Base-by-base conservation (phyloP, 2,329 filamentous ascomycete species). In the Delphinella strobiligena region DNA sequence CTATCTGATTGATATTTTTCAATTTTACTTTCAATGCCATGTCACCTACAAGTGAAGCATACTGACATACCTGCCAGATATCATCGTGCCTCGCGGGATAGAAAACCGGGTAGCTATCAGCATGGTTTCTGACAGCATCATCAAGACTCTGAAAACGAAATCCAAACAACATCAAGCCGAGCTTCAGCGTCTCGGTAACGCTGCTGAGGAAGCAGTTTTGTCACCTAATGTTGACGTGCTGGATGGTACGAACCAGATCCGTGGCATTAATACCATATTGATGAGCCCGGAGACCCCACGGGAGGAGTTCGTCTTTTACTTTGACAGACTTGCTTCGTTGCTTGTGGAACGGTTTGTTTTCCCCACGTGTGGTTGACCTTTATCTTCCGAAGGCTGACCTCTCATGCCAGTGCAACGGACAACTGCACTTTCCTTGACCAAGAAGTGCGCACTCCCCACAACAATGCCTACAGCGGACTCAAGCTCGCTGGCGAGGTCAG, bases 231-330 rank as follows among this genome's bases (percentile, higher is more conserved):
- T 93, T 27, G 67, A 82, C 4, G 61, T 93, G 12, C 64, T 96
- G 41, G 69, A 80, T 32, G 73, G 83, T 45, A 93, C 83, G 1
- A 74, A 79, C 7, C 91, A 98, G 59, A 70, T 95, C 40, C 72
- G 71, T 41, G 88, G 79, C 34, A 94, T 98, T 74, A 88, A 85
- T 57, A 95, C 88, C 0, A 82, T 95, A 41, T 75, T 98, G 31
- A 81, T 93, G 54, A 74, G 91, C 51, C 80, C 83, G 14, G 72
- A 78, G 35, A 89, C 86, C 0, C 68, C 73, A 5, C 74, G 84
- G 31, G 89, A 94, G 55, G 88, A 96, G 51, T 96, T 95, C 57
- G 85, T 94, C 46, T 96, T 96, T 62, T 96, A 96, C 62, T 95
- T 96, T 59, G 87, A 98, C 61, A 76, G 91, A 29, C 68, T 96